Base-by-base conservation (phyloP, 2,329 filamentous ascomycete genomes). In the Fusarium tjaetaba region DNA sequence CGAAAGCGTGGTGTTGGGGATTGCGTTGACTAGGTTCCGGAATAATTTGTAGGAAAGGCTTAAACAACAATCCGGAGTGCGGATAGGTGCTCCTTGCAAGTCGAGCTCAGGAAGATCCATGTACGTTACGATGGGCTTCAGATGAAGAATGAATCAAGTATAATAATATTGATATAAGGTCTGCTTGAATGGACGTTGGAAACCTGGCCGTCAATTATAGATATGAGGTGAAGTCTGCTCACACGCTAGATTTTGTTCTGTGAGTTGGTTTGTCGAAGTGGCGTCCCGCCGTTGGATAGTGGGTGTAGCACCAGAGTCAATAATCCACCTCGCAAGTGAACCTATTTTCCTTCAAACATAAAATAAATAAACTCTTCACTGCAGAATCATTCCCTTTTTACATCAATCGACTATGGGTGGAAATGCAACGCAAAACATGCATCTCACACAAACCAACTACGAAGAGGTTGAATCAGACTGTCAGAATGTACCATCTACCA, bases 1-100 rank as follows among this genome's bases (percentile, higher is more conserved):
- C 16, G 30, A 34, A 34, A 53, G 30, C 16, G 56, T 24, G 32
- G 60, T 26, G 32, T 39, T 15, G 48, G 65, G 48, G 51, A 43
- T 75, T 28, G 64, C 34, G 20, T 22, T 48, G 20, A 67, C 69
- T 34, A 81, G 38, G 11, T 45, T 43, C 26, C 72, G 30, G 4
- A 81, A 68, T 7, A 81, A 61, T 24, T 68, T 74, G 28, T 46
- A 51, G 11, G 79, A 81, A n/a, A 81, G 42, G 36, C 77, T 73
- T 10, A 81, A 72, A 57, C 80, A 81, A 43, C 77, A 81, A 56
- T 79, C 75, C 11, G 73, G 73, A 49, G 79, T 76, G 14, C 76
- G 78, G n/a, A 68, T 52, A 4, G 78, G 74, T 9, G 36, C 15
- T 61, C 58, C 52, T 5, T 69, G 51, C 11, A 69, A 55, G 39